Evolutionary conservation across 2,329 filamentous ascomycete genomes (phyloP).

Genomic region (Neonectria faginata): DNA sequence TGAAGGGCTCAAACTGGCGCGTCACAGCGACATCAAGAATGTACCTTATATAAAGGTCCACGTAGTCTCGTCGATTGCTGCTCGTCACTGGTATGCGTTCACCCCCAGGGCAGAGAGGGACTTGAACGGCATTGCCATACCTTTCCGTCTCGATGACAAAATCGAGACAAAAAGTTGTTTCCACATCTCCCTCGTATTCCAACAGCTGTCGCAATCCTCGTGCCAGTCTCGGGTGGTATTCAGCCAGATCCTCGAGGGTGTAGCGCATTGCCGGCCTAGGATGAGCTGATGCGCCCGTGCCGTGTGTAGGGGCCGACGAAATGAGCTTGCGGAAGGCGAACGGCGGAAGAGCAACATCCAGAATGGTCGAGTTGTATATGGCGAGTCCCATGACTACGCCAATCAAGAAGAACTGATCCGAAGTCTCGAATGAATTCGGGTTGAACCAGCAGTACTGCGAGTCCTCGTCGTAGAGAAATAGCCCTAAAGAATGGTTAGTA

Average conservation of each 20-base stretch:
- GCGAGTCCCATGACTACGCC: constrained; percentile 89
- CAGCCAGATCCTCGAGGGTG: constrained; percentile 83
- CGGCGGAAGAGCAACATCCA: constrained; percentile 87
- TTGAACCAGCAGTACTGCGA: constrained; percentile 95
- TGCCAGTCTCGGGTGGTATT: constrained; percentile 82
- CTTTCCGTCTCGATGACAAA: constrained; percentile 83
- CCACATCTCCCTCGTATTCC: constrained; percentile 86
- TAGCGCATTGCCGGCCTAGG: constrained; percentile 75
- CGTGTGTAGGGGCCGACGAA: constrained; percentile 75
- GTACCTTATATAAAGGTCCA: constrained; percentile 85
- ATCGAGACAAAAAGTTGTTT: constrained; percentile 82
- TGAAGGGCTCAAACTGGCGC: constrained; percentile 92
- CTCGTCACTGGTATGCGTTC: constrained; percentile 84
- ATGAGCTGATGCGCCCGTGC: constrained; percentile 65
- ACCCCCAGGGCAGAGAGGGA: constrained; percentile 80
- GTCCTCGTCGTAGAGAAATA: constrained; percentile 93
- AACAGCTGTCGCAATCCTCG: constrained; percentile 80
- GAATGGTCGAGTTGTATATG: constrained; percentile 94
- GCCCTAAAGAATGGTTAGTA: constrained; percentile 63
- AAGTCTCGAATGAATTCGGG: constrained; percentile 87
- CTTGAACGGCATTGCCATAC: constrained; percentile 75
- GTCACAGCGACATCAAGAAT: constrained; percentile 81
- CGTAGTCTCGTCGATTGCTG: constrained; percentile 84
- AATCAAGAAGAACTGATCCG: constrained; percentile 91
- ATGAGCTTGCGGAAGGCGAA: constrained; percentile 92